Evolutionary conservation across 345 rosid species (phyloP).

Genomic region (Draba incana): DNA sequence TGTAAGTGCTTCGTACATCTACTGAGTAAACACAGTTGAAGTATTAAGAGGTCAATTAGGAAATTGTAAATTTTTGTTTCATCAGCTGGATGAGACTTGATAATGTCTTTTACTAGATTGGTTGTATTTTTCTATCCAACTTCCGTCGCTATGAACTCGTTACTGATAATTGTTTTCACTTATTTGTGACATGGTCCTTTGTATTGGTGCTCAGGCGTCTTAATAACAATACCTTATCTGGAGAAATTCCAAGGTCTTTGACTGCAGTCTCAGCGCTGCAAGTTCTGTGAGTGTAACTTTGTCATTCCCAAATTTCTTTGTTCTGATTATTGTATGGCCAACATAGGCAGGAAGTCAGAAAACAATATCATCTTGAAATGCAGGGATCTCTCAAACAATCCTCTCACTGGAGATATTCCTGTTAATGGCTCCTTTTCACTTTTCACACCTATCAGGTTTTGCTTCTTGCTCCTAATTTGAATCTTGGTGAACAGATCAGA

Average conservation of each 20-base stretch:
- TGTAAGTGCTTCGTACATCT: slow-evolving; percentile 2
- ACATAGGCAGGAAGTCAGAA: slow-evolving; percentile 17
- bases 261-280: slow-evolving; percentile 40
- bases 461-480: slow-evolving; percentile 6
- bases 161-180: background rate
- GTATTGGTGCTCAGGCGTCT: slow-evolving; percentile 45
- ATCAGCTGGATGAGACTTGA: slow-evolving; percentile 21
- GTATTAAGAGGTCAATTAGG: slow-evolving; percentile 6
- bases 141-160: background rate
- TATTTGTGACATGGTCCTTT: slow-evolving; percentile 26
- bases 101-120: background rate
- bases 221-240: slow-evolving; percentile 45
- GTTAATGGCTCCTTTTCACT: slow-evolving; percentile 49
- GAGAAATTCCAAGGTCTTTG: slow-evolving; percentile 49
- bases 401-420: slow-evolving; percentile 48
- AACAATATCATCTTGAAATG: slow-evolving; percentile 31
- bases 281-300: slow-evolving; percentile 45
- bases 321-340: slow-evolving; percentile 17
- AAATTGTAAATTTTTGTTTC: background rate
- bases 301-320: slow-evolving; percentile 17
- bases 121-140: background rate
- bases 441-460: slow-evolving; percentile 52
- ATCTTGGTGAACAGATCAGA: slow-evolving; percentile 14
- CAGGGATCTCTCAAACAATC: slow-evolving; percentile 47
- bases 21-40: slow-evolving; percentile 10